These are phyloP conservation scores for Tricholoma sp. DNA, from an alignment of 768 basidiomycete species.

Conservation along the genomic window DNA sequence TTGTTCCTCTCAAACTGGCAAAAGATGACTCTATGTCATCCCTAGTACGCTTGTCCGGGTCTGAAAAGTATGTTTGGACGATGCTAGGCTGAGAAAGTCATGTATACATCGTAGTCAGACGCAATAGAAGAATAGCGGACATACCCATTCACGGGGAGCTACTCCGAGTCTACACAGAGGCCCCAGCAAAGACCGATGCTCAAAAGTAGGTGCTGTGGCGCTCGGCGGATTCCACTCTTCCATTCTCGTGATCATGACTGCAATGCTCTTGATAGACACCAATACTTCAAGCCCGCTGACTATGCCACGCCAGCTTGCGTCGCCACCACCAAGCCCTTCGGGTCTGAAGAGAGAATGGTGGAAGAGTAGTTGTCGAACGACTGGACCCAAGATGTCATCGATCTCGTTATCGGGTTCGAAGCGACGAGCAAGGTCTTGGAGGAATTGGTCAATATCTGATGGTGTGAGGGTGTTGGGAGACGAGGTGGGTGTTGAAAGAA, in stretches of 20 bases:
- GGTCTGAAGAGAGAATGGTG: constrained; percentile 59
- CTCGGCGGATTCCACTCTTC: constrained; percentile 65
- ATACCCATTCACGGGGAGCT: constrained; percentile 87
- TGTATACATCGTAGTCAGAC: constrained; percentile 4
- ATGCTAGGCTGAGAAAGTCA: constrained; percentile 57
- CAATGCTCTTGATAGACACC: constrained; percentile 78
- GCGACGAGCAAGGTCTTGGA: constrained; percentile 77
- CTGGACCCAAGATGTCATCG: constrained; percentile 71
- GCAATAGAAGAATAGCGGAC: constrained; percentile 15
- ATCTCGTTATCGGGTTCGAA: constrained; percentile 81
- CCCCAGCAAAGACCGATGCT: constrained; percentile 68
- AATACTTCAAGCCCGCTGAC: constrained; percentile 78
- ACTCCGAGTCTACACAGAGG: constrained; percentile 81
- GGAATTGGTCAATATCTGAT: constrained; percentile 71
- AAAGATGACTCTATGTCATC: constrained; percentile 80
- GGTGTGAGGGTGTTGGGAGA: constrained; percentile 50
- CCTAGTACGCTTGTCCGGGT: constrained; percentile 69
- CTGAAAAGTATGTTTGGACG: constrained; percentile 77
- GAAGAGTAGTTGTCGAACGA: constrained; percentile 56
- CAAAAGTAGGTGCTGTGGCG: constrained; percentile 58
- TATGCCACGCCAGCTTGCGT: constrained; percentile 83
- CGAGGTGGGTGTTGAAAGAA: constrained; percentile 43
- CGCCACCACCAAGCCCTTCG: constrained; percentile 68
- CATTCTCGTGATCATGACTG: constrained; percentile 72
- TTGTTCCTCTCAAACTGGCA: constrained; percentile 78